Evolutionary conservation across 2,329 filamentous ascomycete species (phyloP).

Genomic region (Ophiocordyceps polyrhachis-furcata): DNA sequence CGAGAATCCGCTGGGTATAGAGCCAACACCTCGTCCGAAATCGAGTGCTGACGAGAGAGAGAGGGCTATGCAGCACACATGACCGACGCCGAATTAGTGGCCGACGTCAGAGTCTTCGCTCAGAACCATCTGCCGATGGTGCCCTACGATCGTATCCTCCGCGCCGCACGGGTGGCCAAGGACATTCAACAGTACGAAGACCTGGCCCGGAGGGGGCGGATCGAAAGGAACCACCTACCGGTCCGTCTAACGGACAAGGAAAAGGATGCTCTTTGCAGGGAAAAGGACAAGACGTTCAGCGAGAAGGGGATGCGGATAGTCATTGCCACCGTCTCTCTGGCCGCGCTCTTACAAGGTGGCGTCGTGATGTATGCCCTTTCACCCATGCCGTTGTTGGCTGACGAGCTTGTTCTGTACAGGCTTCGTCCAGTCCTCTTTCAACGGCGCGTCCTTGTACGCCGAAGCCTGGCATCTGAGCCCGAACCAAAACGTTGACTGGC

Average conservation of each 20-base stretch:
- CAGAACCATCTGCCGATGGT: slow-evolving; percentile 12
- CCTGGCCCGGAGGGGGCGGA: slow-evolving; percentile 11
- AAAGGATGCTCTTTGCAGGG: slow-evolving; percentile 16
- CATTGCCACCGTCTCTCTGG: slow-evolving; percentile 22
- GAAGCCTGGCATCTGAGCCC: slow-evolving; percentile 6
- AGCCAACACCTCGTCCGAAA: too few species aligned
- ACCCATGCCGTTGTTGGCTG: too few species aligned
- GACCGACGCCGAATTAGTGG: slow-evolving; percentile 17
- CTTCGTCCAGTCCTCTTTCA: slow-evolving; percentile 25
- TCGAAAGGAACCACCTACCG: slow-evolving; percentile 8
- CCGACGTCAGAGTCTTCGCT: slow-evolving; percentile 16
- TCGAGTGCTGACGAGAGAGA: not conserved
- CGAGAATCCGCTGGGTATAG: slow-evolving; percentile 18
- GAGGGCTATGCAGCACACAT: slow-evolving; percentile 13
- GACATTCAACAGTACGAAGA: slow-evolving; percentile 20
- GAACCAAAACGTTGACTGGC: slow-evolving; percentile 11
- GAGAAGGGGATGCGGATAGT: slow-evolving; percentile 20
- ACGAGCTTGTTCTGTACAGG: too few species aligned
- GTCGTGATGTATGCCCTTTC: too few species aligned
- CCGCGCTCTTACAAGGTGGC: slow-evolving; percentile 23
- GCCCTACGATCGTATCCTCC: slow-evolving; percentile 11
- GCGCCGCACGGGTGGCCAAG: slow-evolving; percentile 22
- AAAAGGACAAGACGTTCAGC: slow-evolving; percentile 20
- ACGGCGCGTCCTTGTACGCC: slow-evolving; percentile 19
- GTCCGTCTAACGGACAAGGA: slow-evolving; percentile 17